Conservation (phyloP, 257 asterid genomes). For the Hygrophila difformis region DNA sequence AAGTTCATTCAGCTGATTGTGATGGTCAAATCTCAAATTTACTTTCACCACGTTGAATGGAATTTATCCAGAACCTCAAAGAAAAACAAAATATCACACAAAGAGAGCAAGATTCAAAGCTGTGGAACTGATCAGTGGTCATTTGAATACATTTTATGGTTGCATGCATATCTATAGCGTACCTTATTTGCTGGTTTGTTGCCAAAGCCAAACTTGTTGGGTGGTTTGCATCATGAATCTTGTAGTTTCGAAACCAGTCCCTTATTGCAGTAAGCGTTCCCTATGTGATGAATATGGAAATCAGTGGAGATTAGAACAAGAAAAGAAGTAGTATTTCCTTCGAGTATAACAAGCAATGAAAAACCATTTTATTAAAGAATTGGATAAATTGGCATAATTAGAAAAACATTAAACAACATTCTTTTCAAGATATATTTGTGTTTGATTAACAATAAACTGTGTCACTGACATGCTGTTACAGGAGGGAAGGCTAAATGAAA, state of each 20-base stretch:
- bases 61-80: too few relatives aligned
- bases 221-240: conserved; percentile 97
- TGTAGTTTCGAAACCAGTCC: conserved; percentile 99
- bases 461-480: background rate
- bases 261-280: conserved; percentile 92
- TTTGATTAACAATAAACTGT: background rate
- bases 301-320: too few relatives aligned
- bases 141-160: background rate
- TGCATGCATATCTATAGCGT: background rate
- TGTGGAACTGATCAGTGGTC: too few relatives aligned
- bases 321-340: background rate
- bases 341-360: too few relatives aligned
- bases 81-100: too few relatives aligned
- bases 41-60: too few relatives aligned
- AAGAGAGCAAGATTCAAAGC: too few relatives aligned
- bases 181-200: conserved; percentile 95
- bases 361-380: too few relatives aligned
- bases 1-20: too few relatives aligned
- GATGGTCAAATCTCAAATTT: too few relatives aligned
- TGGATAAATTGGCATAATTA: background rate
- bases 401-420: too few relatives aligned
- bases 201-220: conserved; percentile 88
- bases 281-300: conserved; percentile 19
- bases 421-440: too few relatives aligned
- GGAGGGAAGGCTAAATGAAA: background rate